Conservation (phyloP, 73 alveolate species). For the Paramecium biaurelia region DNA sequence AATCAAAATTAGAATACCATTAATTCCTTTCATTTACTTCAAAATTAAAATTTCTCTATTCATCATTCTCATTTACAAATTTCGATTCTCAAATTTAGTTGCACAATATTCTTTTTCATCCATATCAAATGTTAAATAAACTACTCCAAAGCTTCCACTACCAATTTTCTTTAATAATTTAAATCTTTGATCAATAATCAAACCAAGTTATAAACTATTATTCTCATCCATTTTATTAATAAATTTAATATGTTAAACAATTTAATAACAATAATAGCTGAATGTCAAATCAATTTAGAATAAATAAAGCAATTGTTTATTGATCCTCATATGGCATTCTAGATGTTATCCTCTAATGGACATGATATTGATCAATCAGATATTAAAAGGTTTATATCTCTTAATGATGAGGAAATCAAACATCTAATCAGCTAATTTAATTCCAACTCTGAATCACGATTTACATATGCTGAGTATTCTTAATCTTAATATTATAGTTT, state of each 20-base stretch:
- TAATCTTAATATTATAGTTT: not conserved
- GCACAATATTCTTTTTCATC: conserved; percentile 3
- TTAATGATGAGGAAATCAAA: conserved; percentile 13
- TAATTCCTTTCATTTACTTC: not conserved
- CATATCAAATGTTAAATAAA: not conserved
- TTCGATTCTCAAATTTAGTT: not conserved
- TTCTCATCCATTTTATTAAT: not conserved
- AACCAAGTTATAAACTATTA: not conserved
- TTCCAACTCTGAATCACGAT: not conserved
- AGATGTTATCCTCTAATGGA: not conserved
- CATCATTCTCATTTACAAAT: not conserved
- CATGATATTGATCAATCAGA: not conserved
- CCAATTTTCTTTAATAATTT: not conserved
- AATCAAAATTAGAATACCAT: not conserved
- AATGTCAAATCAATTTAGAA: not conserved
- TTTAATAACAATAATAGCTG: conserved; percentile 4
- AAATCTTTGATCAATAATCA: not conserved
- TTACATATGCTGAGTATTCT: not conserved
- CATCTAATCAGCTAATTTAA: not conserved
- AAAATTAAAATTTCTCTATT: conserved; percentile 27
- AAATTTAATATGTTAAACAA: conserved; percentile 27
- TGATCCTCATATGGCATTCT: not conserved
- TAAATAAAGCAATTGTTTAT: not conserved
- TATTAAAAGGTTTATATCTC: not conserved
- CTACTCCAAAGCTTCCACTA: conserved; percentile 18